Conservation (phyloP, 768 basidiomycete species). For the Trichaptum fuscoviolaceum region DNA sequence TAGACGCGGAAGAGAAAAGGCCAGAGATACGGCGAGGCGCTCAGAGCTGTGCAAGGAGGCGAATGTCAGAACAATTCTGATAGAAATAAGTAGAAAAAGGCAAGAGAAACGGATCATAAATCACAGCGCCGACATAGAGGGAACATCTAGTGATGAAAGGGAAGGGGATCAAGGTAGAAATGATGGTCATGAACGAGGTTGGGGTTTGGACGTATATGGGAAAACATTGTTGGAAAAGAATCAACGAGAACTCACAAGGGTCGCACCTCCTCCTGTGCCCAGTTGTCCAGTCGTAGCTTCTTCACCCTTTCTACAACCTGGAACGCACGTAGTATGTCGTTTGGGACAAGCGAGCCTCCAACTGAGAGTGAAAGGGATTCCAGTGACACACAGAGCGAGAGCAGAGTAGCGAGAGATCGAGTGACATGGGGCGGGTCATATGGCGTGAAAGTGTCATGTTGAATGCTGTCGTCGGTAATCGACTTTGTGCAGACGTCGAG, state of each 20-base stretch:
- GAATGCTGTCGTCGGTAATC: conserved; percentile 18
- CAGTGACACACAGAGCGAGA: conserved; percentile 45
- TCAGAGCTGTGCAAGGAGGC: conserved; percentile 47
- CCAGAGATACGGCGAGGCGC: conserved; percentile 63
- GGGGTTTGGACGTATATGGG: conserved; percentile 2
- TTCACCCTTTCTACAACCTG: conserved; percentile 15
- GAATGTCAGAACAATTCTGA: neutral
- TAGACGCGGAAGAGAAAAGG: conserved; percentile 51
- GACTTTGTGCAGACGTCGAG: conserved; percentile 45
- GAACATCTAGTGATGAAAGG: conserved; percentile 1
- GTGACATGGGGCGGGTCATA: neutral
- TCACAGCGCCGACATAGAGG: neutral
- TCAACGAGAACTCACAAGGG: conserved; percentile 30
- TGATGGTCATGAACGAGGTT: conserved; percentile 15
- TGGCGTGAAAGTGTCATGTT: conserved; percentile 30
- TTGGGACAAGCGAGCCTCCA: conserved; percentile 41
- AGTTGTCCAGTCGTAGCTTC: neutral
- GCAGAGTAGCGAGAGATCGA: conserved; percentile 45
- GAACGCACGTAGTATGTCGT: conserved; percentile 46
- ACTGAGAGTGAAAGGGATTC: conserved; percentile 39
- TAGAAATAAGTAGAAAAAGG: neutral
- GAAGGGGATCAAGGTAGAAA: conserved; percentile 9
- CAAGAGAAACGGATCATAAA: too few relatives aligned
- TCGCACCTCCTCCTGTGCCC: conserved; percentile 24
- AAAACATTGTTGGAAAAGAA: neutral